Conservation (phyloP, 2,329 filamentous ascomycete species). For the Diaporthe ilicicola region DNA sequence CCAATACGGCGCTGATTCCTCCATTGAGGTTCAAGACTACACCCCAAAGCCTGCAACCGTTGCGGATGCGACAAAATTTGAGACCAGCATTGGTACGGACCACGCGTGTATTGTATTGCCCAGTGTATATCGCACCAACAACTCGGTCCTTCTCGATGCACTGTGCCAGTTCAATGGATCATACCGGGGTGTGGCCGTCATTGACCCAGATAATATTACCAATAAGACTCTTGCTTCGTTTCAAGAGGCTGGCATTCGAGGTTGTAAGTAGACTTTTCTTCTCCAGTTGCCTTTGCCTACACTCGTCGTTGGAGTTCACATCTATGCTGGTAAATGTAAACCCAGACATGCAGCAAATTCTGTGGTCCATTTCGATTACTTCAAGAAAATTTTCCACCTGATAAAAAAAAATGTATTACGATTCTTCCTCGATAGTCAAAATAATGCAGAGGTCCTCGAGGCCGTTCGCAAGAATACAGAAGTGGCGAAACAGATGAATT, state of each 20-base stretch:
- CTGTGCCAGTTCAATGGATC: neutral
- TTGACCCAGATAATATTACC: neutral
- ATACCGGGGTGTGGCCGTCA: slow-evolving; percentile 13
- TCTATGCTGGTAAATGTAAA: neutral
- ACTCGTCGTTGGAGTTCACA: too few relatives aligned
- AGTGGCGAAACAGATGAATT: neutral
- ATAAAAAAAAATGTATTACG: neutral
- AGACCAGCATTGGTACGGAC: neutral
- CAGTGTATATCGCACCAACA: neutral
- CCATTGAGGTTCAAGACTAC: neutral
- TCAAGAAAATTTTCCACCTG: neutral
- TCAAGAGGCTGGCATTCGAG: slow-evolving; percentile 5
- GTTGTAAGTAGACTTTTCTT: neutral
- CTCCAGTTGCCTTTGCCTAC: neutral
- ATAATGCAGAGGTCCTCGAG: slow-evolving; percentile 1
- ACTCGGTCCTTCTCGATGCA: slow-evolving; percentile 1
- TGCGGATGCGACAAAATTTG: neutral
- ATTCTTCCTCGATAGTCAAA: neutral
- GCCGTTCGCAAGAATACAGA: neutral
- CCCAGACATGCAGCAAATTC: neutral
- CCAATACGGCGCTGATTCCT: neutral
- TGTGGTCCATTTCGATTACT: neutral
- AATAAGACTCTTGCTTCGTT: neutral
- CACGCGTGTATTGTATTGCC: slow-evolving; percentile 6
- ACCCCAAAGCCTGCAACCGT: neutral